A percentile compares a stretch with the other conserved stretches of the same genome.
Evolutionary conservation across 2,329 filamentous ascomycete genomes (phyloP).

Genomic region (Aureobasidium sp.): DNA sequence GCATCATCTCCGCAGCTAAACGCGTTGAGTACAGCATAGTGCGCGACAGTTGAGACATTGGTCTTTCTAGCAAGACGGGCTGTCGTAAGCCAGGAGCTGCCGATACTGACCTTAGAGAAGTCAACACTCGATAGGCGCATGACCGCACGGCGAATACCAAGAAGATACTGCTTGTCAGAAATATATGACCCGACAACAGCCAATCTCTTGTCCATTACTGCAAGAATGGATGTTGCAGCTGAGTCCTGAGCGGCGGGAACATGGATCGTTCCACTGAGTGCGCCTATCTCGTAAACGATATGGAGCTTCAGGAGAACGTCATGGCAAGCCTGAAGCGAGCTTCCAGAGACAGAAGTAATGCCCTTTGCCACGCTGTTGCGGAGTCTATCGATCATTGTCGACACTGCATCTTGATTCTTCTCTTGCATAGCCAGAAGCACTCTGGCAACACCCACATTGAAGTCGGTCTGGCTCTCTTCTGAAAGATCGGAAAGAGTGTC

Average conservation of each 20-base stretch:
- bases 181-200: conserved; percentile 82
- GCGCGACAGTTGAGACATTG: conserved; percentile 75
- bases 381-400: conserved; percentile 52
- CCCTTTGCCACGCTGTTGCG: conserved; percentile 63
- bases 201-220: conserved; percentile 62
- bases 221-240: conserved; percentile 11
- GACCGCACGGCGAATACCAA: conserved; percentile 75
- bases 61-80: conserved; percentile 81
- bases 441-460: conserved; percentile 73
- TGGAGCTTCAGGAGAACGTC: conserved; percentile 81
- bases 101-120: conserved; percentile 66
- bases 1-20: conserved; percentile 75
- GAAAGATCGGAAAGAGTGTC: conserved; percentile 47
- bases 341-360: conserved; percentile 67
- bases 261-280: conserved; percentile 47
- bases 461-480: conserved; percentile 50
- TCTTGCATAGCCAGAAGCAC: conserved; percentile 54
- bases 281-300: conserved; percentile 77
- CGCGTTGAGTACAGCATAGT: conserved; percentile 87
- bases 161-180: conserved; percentile 85
- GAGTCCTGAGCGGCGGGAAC: neutral
- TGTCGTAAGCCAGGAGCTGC: conserved; percentile 75
- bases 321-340: conserved; percentile 76
- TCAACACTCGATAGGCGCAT: conserved; percentile 59
- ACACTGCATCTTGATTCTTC: conserved; percentile 45